A percentile compares a stretch with the other conserved stretches of the same genome.
phyloP scores from a whole-genome alignment of 192 early-diverging fungal genomes.

The Pilobolus umbonatus region DNA sequence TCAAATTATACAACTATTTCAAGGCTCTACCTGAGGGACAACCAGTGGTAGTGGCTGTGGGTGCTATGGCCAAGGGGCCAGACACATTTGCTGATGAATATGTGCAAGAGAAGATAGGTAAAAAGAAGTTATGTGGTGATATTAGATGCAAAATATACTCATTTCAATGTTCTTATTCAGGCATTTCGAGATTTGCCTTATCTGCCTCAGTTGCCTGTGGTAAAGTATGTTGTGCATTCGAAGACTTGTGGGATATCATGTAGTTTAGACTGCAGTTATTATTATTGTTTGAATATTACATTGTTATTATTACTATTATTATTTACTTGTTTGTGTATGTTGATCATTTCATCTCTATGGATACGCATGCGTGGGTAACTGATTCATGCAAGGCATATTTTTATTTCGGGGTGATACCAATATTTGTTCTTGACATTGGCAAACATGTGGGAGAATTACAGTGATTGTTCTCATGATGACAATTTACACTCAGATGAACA shows the following conservation, averaged over 20 bases:
- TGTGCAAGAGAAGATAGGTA: slow-evolving; percentile 93
- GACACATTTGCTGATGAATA: slow-evolving; percentile 94
- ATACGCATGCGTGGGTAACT: no score
- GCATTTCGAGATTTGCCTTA: slow-evolving; percentile 86
- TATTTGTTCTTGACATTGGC: no score
- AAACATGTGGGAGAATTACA: no score
- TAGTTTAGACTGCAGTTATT: slow-evolving; percentile 31
- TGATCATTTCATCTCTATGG: background rate
- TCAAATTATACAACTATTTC: slow-evolving; percentile 72
- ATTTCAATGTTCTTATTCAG: slow-evolving; percentile 12
- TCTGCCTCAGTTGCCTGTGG: slow-evolving; percentile 93
- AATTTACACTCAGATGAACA: no score
- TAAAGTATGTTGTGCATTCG: slow-evolving; percentile 85
- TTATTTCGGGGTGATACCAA: no score
- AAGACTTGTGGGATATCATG: slow-evolving; percentile 84
- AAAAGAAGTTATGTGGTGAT: background rate
- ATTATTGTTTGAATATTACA: no score
- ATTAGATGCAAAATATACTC: background rate
- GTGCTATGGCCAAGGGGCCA: slow-evolving; percentile 91
- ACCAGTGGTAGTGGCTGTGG: slow-evolving; percentile 87
- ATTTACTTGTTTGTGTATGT: no score
- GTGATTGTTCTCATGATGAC: no score
- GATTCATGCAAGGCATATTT: no score
- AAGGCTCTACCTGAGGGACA: slow-evolving; percentile 60
- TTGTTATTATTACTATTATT: no score